Evolutionary conservation across 345 rosid genomes (phyloP), one percentile per base, ranked within the genome.

Genomic region (Crucihimalaya himalaica): DNA sequence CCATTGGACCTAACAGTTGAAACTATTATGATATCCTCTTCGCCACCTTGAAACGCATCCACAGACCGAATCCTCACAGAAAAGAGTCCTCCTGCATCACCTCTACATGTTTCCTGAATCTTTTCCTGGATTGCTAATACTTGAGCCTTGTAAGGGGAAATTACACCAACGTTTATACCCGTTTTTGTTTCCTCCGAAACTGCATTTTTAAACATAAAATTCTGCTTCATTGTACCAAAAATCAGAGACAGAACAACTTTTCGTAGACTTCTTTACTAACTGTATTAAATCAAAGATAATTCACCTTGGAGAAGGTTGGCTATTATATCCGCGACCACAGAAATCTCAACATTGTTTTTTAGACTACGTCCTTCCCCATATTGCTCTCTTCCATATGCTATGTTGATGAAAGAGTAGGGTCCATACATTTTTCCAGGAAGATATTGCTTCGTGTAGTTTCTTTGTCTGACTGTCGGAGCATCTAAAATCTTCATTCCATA

Each of bases 21-120:
- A 18, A 81, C 73, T 35, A 85, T 81, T 29, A 85, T 72, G 13
- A 85, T 74, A 74, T 85, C 88, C 20, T 82, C 83, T 46, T 82
- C 83, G 2, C 85, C 78, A 5, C 86, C 86, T 72, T 85, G 86
- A 73, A 85, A 78, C n/a, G 83, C 84, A 69, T 85, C 86, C 52
- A 83, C 83, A 2, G 84, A 63, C 6, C 69, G 40, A 23, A 85
- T 55, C 8, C 16, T 81, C 25, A 81, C 55, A 0, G 84, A 43
- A 51, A 85, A 78, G 12, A 43, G 57, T 8, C 75, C 72, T 23
- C 71, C 32, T 15, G 74, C 63, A 25, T 63, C 55, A 48, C 68
- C 73, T 14, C 43, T 66, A 39, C 75, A 45, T 40, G 50, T 66
- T 27, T 70, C 69, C 5, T 70, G 70, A 29, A 85, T 61, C 71